Conservation (phyloP, 192 early-diverging fungal genomes). For the Rhizophagus clarus region DNA sequence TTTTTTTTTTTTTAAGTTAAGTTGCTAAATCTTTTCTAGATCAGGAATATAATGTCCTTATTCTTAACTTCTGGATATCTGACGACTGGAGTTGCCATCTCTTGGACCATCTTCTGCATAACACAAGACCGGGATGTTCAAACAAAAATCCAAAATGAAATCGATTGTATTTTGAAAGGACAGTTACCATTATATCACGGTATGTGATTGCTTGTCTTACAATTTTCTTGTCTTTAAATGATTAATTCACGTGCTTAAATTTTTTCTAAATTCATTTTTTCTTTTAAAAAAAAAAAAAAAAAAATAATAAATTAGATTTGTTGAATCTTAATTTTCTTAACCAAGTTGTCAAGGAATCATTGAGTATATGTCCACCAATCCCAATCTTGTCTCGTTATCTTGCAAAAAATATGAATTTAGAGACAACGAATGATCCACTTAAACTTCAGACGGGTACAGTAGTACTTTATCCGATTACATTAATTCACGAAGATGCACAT, state of each 20-base stretch:
- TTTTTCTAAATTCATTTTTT: too few relatives aligned
- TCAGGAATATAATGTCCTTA: neutral
- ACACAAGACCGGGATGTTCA: neutral
- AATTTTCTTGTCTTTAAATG: too few relatives aligned
- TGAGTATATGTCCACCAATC: neutral
- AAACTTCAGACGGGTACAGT: neutral
- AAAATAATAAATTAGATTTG: neutral
- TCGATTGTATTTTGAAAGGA: neutral
- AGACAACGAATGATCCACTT: neutral
- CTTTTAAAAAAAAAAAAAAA: too few relatives aligned
- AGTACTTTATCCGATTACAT: neutral
- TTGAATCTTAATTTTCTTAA: neutral
- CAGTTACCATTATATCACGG: neutral
- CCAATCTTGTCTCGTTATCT: neutral
- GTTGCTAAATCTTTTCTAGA: neutral
- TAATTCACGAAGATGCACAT: neutral
- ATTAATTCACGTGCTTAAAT: too few relatives aligned
- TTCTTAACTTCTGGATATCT: neutral
- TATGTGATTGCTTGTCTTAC: neutral
- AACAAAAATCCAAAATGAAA: neutral
- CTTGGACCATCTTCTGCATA: neutral
- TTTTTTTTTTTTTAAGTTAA: too few relatives aligned
- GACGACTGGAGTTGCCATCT: constrained; percentile 1
- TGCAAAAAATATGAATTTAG: neutral
- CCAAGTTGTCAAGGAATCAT: neutral